A percentile compares a stretch with the other conserved stretches of the same genome.
Conservation (phyloP, 2,329 filamentous ascomycete genomes). For the Paracorniculantispora psalliotae region DNA sequence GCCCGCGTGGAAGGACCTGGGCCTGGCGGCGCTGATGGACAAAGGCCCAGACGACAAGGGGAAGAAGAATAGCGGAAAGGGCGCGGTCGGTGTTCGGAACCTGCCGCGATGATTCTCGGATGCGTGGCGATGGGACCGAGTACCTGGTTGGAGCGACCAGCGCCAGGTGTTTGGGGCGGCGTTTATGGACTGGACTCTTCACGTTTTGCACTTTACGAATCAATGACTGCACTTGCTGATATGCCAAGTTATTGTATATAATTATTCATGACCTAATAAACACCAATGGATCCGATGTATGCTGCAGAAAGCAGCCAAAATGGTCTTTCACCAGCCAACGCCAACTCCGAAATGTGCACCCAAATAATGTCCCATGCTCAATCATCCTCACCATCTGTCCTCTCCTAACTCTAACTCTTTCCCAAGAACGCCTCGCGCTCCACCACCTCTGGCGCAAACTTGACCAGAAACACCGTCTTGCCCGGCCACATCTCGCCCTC, state of each 20-base stretch:
- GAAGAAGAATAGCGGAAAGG: conserved; percentile 16
- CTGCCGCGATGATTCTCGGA: conserved; percentile 20
- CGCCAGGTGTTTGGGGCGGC: too few relatives aligned
- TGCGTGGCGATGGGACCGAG: neutral
- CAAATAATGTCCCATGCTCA: neutral
- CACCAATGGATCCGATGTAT: neutral
- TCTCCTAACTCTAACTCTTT: conserved; percentile 40
- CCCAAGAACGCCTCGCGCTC: conserved; percentile 83
- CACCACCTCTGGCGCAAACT: conserved; percentile 85
- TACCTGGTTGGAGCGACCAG: too few relatives aligned
- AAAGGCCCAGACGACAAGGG: conserved; percentile 44
- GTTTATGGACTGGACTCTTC: too few relatives aligned
- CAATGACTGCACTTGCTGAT: neutral
- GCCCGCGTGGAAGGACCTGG: conserved; percentile 73
- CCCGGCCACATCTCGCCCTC: conserved; percentile 88
- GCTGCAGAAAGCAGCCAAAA: neutral
- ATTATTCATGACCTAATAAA: conserved; percentile 1
- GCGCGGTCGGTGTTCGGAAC: conserved; percentile 15
- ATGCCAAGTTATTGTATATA: neutral
- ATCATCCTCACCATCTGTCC: neutral
- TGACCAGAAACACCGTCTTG: conserved; percentile 91
- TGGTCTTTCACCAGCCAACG: neutral
- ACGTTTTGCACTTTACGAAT: neutral
- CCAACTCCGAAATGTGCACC: conserved; percentile 2
- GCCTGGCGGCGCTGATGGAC: conserved; percentile 65